Base-by-base conservation (phyloP, 1,284 basidiomycete species). In the Pseudozyma thailandica region DNA sequence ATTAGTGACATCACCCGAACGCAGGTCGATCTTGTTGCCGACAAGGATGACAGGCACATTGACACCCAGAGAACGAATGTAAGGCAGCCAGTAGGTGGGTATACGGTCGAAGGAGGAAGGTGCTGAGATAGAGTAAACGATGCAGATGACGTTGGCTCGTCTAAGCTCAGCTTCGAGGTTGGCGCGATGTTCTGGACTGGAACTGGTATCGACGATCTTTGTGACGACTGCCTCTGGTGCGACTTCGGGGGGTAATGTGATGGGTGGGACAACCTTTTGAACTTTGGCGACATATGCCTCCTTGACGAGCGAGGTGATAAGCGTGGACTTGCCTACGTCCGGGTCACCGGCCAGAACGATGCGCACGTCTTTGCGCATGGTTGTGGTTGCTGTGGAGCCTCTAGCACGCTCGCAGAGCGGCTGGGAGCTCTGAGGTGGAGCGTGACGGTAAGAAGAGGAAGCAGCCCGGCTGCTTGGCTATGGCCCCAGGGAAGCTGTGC, bases 1-100 rank as follows among this genome's bases (percentile, higher is more conserved):
- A 79, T 97, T 96, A 20, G 94, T 94, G 20, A 96, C 92, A 79
- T 93, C 89, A 2, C 93, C 93, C 4, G 92, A 92, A 25, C 95
- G 88, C 52, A 98, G 84, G 84, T 98, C 95, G 58, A 98, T 97
- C 86, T 98, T 98, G 86, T 98, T 98, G 52, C 95, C 95, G 28
- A 98, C 93, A 20, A 98, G 87, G 65, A 98, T 95, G 49, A 98
- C 94, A 16, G 96, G 95, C 9, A 97, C 90, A 91, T 95, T 82
- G 58, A 59, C 92, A 61, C 95, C 95, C 26, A 97, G 87, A 74
- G 94, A 91, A 42, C 94, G 89, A 84, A 98, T 96, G 78, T 93
- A 90, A n/a, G 95, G 95, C 52, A 98, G 86, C 95, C 95, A 98
- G 84, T 93, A 98, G n/a, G 94, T 91, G 27, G 94, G 92, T 84